A percentile compares a stretch with the other conserved stretches of the same genome.
Conservation (phyloP, 2,329 filamentous ascomycete genomes). For the Tolypocladium pustulatum region DNA sequence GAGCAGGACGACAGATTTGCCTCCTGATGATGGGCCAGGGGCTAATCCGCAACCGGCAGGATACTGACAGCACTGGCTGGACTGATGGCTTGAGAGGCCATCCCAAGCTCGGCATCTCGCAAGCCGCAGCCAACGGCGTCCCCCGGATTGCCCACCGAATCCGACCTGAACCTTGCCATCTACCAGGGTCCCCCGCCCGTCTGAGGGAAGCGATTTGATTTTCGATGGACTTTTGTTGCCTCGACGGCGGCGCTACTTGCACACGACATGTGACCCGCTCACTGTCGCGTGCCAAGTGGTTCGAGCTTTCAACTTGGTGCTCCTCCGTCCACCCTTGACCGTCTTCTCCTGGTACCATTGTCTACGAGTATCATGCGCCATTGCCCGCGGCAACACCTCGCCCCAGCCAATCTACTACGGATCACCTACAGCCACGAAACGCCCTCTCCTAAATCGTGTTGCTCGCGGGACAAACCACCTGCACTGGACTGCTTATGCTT, state of each 20-base stretch:
- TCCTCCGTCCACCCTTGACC: not conserved
- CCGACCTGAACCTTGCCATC: not conserved
- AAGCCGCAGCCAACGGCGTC: not conserved
- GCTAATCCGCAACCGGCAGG: not conserved
- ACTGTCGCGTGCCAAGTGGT: not conserved
- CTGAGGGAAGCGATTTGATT: not conserved
- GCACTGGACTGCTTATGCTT: not conserved
- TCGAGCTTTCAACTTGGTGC: not conserved
- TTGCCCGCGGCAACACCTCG: not conserved
- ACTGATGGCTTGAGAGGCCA: not conserved
- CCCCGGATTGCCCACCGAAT: not conserved
- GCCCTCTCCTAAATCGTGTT: not conserved
- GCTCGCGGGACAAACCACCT: not conserved
- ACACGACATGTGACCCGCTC: not conserved
- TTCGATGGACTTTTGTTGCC: not conserved
- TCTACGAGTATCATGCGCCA: not conserved
- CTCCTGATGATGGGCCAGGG: not conserved
- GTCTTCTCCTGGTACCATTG: not conserved
- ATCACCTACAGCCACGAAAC: not conserved
- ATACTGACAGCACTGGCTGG: not conserved
- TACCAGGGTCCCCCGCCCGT: not conserved
- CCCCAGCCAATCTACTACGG: not conserved
- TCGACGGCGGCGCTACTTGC: not conserved
- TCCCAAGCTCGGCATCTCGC: not conserved
- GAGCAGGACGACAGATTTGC: not conserved